Evolutionary conservation across 495 filamentous ascomycete species (phyloP).

Genomic region (Penicillium fimorum): DNA sequence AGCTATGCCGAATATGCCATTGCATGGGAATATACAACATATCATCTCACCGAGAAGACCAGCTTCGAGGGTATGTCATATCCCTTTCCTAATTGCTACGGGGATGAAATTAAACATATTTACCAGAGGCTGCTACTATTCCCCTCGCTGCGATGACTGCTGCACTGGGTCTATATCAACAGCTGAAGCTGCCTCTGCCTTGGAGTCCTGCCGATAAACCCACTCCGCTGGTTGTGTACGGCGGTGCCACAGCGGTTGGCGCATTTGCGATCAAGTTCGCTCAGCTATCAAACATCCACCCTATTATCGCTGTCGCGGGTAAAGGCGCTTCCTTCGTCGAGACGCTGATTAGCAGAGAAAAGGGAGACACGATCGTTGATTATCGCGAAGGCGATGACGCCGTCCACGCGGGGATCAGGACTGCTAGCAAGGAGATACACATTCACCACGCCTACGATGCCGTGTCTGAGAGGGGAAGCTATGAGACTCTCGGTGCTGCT

Average conservation of each 20-base stretch:
- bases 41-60: slow-evolving; percentile 62
- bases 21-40: slow-evolving; percentile 62
- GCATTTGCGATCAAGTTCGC: slow-evolving; percentile 69
- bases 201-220: slow-evolving; percentile 51
- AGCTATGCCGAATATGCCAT: slow-evolving; percentile 72
- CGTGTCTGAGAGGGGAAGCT: slow-evolving; percentile 52
- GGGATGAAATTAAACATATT: not conserved
- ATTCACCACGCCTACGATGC: slow-evolving; percentile 59
- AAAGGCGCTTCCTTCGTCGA: slow-evolving; percentile 55
- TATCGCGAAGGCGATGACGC: slow-evolving; percentile 54
- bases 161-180: slow-evolving; percentile 59
- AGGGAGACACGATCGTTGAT: slow-evolving; percentile 70
- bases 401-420: slow-evolving; percentile 23
- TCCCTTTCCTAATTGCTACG: too few relatives aligned
- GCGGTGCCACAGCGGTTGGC: slow-evolving; percentile 65
- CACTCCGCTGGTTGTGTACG: slow-evolving; percentile 64
- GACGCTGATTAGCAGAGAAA: slow-evolving; percentile 56
- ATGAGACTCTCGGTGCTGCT: slow-evolving; percentile 22
- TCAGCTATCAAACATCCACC: slow-evolving; percentile 65
- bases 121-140: slow-evolving; percentile 61
- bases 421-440: slow-evolving; percentile 13
- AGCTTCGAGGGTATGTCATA: slow-evolving; percentile 60
- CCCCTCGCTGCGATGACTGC: slow-evolving; percentile 75
- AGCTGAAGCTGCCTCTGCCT: slow-evolving; percentile 61
- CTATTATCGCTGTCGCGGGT: slow-evolving; percentile 69